Percentiles rank a stretch among this genome's conserved stretches.
Conservation (phyloP, 148 eudicot species). For the Camellia sinensis region DNA sequence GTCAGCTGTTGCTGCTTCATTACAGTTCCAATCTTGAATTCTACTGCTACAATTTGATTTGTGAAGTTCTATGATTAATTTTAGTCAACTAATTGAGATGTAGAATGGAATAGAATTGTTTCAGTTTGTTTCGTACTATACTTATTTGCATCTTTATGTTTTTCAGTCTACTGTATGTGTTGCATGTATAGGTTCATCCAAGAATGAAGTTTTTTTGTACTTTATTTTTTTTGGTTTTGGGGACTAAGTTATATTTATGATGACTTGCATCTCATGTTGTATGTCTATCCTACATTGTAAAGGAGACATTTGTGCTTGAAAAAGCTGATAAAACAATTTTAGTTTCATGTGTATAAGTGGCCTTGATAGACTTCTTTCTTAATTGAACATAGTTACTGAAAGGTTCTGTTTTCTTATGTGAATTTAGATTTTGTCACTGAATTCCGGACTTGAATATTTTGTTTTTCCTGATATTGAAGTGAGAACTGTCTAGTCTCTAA, state of each 20-base stretch:
- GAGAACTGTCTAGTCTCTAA: not conserved
- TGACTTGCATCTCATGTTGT: not conserved
- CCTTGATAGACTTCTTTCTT: not conserved
- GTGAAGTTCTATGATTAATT: not conserved
- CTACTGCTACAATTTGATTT: not conserved
- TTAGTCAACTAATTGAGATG: not conserved
- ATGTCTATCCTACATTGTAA: not conserved
- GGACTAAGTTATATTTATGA: not conserved
- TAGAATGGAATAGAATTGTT: not conserved
- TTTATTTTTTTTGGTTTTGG: not conserved
- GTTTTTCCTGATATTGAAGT: not conserved
- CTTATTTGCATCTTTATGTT: not conserved
- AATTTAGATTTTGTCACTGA: not conserved
- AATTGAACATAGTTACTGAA: not conserved
- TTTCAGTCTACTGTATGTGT: not conserved
- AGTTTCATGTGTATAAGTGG: not conserved
- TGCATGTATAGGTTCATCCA: not conserved
- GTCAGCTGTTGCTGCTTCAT: conserved; percentile 33
- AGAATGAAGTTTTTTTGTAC: not conserved
- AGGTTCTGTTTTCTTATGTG: not conserved
- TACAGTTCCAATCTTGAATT: conserved; percentile 7
- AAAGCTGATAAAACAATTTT: not conserved
- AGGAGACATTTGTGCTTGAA: not conserved
- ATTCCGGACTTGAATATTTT: not conserved
- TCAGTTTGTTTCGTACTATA: not conserved